phyloP scores from a whole-genome alignment of 1,139 yeast genomes.

The Pichiaceae sp. region DNA sequence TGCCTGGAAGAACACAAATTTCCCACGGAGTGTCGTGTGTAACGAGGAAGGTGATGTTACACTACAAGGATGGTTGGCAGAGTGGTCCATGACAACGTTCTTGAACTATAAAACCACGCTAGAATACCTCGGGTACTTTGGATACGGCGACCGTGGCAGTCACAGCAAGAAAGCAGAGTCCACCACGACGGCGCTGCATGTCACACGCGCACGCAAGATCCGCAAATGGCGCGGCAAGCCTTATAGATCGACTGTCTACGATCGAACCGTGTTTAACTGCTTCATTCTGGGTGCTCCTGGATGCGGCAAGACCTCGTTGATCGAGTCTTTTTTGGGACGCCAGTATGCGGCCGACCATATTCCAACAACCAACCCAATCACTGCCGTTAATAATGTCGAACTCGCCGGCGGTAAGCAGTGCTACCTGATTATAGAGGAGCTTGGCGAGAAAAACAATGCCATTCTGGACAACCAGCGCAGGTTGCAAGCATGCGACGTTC shows the following conservation, averaged over 20 bases:
- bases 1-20: constrained; percentile 76
- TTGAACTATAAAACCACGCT: constrained; percentile 76
- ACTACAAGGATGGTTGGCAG: constrained; percentile 96
- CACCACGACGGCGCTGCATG: constrained; percentile 52
- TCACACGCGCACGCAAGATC: constrained; percentile 71
- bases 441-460: constrained; percentile 82
- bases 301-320: constrained; percentile 76
- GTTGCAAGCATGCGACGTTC: constrained; percentile 79
- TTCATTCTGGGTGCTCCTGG: constrained; percentile 78
- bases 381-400: constrained; percentile 92
- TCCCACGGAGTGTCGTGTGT: constrained; percentile 81
- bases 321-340: constrained; percentile 75
- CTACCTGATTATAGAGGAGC: constrained; percentile 79
- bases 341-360: constrained; percentile 63
- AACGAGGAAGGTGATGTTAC: constrained; percentile 87
- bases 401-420: constrained; percentile 93
- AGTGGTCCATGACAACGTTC: constrained; percentile 94
- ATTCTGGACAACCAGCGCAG: constrained; percentile 64
- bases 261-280: constrained; percentile 87
- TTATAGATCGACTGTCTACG: constrained; percentile 64
- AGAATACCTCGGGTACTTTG: constrained; percentile 82
- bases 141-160: constrained; percentile 46
- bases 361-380: constrained; percentile 73
- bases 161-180: constrained; percentile 15
- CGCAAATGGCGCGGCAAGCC: constrained; percentile 53